Conservation (phyloP, 352 stramenopile species). For the Pythium biforme region DNA sequence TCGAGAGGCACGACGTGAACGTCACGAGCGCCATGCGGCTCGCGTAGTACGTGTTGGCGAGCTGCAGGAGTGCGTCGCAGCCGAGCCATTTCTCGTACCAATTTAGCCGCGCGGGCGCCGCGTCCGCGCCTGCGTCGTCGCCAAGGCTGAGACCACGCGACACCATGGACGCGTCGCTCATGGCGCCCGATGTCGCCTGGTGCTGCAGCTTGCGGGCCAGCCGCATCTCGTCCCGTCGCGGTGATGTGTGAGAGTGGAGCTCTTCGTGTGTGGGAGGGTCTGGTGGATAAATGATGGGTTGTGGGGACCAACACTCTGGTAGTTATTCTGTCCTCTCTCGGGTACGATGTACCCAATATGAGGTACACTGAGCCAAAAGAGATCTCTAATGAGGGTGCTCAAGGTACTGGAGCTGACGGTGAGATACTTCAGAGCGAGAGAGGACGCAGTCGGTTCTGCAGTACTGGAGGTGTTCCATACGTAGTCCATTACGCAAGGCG, state of each 20-base stretch:
- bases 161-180: conserved; percentile 12
- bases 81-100: conserved; percentile 25
- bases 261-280: too few species aligned
- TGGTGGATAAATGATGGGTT: background rate
- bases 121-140: background rate
- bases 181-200: conserved; percentile 12
- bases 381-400: background rate
- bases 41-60: conserved; percentile 73
- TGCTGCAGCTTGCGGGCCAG: conserved; percentile 21
- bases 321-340: background rate
- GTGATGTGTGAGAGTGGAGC: background rate
- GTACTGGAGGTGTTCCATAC: background rate
- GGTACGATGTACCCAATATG: conserved; percentile 7
- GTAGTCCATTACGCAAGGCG: too few species aligned
- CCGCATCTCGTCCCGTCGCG: background rate
- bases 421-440: too few species aligned
- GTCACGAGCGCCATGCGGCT: conserved; percentile 51
- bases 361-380: background rate
- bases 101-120: background rate
- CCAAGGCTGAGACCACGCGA: background rate
- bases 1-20: conserved; percentile 40
- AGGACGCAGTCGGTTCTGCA: background rate
- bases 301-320: background rate
- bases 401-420: too few species aligned
- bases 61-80: conserved; percentile 49